Conservation (phyloP, 345 rosid species). For the Trapa incisa region DNA sequence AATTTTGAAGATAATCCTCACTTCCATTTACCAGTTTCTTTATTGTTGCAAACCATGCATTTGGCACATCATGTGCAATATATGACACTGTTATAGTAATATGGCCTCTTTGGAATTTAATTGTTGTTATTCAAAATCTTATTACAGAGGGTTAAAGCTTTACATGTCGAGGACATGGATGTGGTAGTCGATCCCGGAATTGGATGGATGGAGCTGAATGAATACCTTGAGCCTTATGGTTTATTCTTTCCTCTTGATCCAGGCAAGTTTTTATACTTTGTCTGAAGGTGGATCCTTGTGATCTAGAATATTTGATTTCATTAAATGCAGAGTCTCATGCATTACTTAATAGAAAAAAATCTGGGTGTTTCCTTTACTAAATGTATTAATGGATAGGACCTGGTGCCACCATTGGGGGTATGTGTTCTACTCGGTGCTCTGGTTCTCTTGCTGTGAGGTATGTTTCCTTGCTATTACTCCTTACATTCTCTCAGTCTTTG, state of each 20-base stretch:
- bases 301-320: not conserved
- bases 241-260: constrained; percentile 93
- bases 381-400: constrained; percentile 48
- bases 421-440: constrained; percentile 97
- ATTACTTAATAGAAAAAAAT: not conserved
- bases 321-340: not conserved
- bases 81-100: not conserved
- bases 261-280: constrained; percentile 28
- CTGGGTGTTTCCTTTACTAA: constrained; percentile 3
- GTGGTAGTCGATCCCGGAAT: constrained; percentile 95
- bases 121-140: not conserved
- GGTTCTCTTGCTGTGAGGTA: constrained; percentile 95
- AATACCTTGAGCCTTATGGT: constrained; percentile 74
- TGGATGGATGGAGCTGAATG: constrained; percentile 94
- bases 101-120: not conserved
- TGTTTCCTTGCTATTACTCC: constrained; percentile 11
- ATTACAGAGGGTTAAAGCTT: constrained; percentile 62
- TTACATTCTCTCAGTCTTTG: not conserved
- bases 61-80: not conserved
- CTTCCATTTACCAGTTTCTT: not conserved
- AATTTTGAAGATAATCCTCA: not conserved
- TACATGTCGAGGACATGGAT: constrained; percentile 88
- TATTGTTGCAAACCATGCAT: not conserved
- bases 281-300: not conserved
- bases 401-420: constrained; percentile 89